These are phyloP conservation scores for Colletotrichum zoysiae DNA, from an alignment of 2,329 filamentous ascomycete genomes.

Conservation along the genomic window DNA sequence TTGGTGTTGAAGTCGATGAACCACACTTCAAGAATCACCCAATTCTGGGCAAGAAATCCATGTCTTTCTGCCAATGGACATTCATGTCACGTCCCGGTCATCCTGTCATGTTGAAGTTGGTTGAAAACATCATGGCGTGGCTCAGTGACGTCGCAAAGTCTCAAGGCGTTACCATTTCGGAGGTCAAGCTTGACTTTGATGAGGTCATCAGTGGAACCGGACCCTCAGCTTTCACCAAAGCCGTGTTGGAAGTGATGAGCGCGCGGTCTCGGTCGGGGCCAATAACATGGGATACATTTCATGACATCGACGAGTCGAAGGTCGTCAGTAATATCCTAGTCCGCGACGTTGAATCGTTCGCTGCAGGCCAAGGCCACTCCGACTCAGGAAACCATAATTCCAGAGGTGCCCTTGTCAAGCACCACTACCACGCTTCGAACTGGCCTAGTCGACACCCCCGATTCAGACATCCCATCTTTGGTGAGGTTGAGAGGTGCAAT, in stretches of 20 bases:
- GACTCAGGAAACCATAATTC: slow-evolving; percentile 78
- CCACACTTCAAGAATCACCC: slow-evolving; percentile 73
- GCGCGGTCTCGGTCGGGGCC: slow-evolving; percentile 48
- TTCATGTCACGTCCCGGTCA: slow-evolving; percentile 77
- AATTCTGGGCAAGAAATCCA: slow-evolving; percentile 75
- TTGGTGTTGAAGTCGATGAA: slow-evolving; percentile 79
- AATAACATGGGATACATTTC: slow-evolving; percentile 74
- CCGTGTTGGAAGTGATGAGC: slow-evolving; percentile 73
- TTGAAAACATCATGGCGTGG: slow-evolving; percentile 78
- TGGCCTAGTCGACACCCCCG: slow-evolving; percentile 77
- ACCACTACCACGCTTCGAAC: slow-evolving; percentile 80
- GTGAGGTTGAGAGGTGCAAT: slow-evolving; percentile 78
- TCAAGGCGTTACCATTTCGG: slow-evolving; percentile 69
- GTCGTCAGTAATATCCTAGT: slow-evolving; percentile 74
- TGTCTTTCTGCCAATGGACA: slow-evolving; percentile 82
- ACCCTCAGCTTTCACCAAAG: slow-evolving; percentile 76
- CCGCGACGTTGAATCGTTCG: slow-evolving; percentile 78
- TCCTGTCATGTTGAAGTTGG: slow-evolving; percentile 75
- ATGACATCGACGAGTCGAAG: slow-evolving; percentile 74
- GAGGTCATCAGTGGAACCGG: slow-evolving; percentile 81
- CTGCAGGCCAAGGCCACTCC: slow-evolving; percentile 79
- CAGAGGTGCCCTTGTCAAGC: slow-evolving; percentile 75
- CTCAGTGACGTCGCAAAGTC: slow-evolving; percentile 69
- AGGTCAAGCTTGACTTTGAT: slow-evolving; percentile 77
- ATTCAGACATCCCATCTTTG: slow-evolving; percentile 76